These are phyloP conservation scores for Rehmannia glutinosa DNA, from an alignment of 257 asterid species.

Conservation along the genomic window DNA sequence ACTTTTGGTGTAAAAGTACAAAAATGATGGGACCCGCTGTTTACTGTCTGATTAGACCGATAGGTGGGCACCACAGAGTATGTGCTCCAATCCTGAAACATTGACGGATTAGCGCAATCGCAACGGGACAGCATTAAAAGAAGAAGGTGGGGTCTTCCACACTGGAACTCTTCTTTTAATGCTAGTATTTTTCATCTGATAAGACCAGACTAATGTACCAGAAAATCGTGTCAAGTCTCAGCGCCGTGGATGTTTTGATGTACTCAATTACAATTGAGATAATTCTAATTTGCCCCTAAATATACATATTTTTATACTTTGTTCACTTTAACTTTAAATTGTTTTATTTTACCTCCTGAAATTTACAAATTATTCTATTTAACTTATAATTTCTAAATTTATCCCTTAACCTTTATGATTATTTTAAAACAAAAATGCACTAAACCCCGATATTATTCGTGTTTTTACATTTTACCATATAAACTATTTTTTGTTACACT, in stretches of 20 bases:
- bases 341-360: too few relatives aligned
- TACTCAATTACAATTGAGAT: too few relatives aligned
- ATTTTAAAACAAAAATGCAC: too few relatives aligned
- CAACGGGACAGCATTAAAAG: constrained; percentile 8
- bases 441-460: too few relatives aligned
- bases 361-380: too few relatives aligned
- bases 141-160: constrained; percentile 22
- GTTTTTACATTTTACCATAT: too few relatives aligned
- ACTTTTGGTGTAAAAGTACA: constrained; percentile 16
- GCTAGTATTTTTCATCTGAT: background rate
- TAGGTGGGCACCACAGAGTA: constrained; percentile 11
- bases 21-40: constrained; percentile 9
- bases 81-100: constrained; percentile 8
- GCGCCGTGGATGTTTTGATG: constrained; percentile 26
- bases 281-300: too few relatives aligned
- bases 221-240: constrained; percentile 3
- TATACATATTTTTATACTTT: too few relatives aligned
- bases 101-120: constrained; percentile 11
- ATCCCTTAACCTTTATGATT: too few relatives aligned
- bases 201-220: constrained; percentile 17
- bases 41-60: constrained; percentile 18
- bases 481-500: too few relatives aligned
- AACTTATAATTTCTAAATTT: too few relatives aligned
- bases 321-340: too few relatives aligned
- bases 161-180: constrained; percentile 16